Conservation (phyloP, 202 grass and related monocot genomes). For the Digitaria exilis region DNA sequence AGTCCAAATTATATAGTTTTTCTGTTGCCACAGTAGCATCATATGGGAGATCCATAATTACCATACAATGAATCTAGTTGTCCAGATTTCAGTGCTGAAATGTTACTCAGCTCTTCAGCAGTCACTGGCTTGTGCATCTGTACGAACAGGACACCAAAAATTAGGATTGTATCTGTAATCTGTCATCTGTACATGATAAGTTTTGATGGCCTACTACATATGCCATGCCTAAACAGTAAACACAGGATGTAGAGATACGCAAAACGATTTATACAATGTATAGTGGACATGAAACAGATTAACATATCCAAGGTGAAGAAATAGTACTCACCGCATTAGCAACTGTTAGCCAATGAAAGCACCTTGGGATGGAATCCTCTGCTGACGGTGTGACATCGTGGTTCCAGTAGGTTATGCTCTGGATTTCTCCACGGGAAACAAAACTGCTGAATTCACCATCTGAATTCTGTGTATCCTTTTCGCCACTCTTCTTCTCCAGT, state of each 20-base stretch:
- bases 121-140: conserved; percentile 92
- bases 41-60: not conserved
- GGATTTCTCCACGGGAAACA: conserved; percentile 67
- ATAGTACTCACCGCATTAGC: conserved; percentile 71
- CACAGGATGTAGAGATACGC: conserved; percentile 6
- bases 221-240: not conserved
- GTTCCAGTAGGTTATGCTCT: conserved; percentile 87
- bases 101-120: conserved; percentile 63
- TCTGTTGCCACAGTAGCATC: not conserved
- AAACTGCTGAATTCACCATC: conserved; percentile 59
- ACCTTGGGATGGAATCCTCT: conserved; percentile 76
- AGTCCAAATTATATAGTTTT: not conserved
- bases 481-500: conserved; percentile 63
- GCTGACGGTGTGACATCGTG: conserved; percentile 75
- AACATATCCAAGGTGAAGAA: not conserved
- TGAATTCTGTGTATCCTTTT: conserved; percentile 37
- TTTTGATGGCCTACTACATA: not conserved
- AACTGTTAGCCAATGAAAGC: conserved; percentile 90
- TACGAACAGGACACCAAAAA: conserved; percentile 28
- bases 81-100: conserved; percentile 46
- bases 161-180: conserved; percentile 21
- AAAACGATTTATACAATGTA: conserved; percentile 4
- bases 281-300: not conserved
- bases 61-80: conserved; percentile 19
- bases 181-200: not conserved